Evolutionary conservation across 345 rosid genomes (phyloP), one percentile per base, ranked within the genome.

Genomic region (Arabidopsis suecica): DNA sequence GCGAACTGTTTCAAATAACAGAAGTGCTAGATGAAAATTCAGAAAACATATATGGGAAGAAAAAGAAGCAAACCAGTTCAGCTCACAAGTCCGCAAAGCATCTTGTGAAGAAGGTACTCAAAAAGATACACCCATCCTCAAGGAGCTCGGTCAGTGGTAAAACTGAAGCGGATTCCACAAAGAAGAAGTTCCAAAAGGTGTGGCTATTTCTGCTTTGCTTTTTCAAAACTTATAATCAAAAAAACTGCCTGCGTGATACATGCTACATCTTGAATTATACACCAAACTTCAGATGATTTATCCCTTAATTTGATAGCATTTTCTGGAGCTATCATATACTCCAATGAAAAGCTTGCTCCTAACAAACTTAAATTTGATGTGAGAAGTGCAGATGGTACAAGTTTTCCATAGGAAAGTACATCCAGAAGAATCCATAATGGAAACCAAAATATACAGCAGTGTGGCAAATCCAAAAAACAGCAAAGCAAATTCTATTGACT

Each of bases 161-260:
- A 69, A 56, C 74, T 41, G 81, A 74, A 75, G 68, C 83, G 57
- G 71, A 53, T 76, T 79, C 88, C 63, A 69, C 81, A 56, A 89
- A 83, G 85, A 88, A 87, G 61, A 93, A 77, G 61, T 64, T 87
- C 76, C 83, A 78, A 51, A 89, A 93, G 96, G 97, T 91, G 65
- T 42, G 84, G 7, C 14, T 61, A 66, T 65, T 50, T 66, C 55
- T 67, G 45, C 58, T 73, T 45, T 61, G 34, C 23, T 34, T 51
- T 67, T 61, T 36, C 33, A 23, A 3, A 32, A 42, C 49, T 37
- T 16, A 28, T 8, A 2, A 78, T 49, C 40, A 30, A 28, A 45
- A 48, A 28, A 45, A 48, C 20, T 13, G 14, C 53, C 11, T 49
- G 50, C 16, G 16, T 34, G 13, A 53, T 61, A 65, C 22, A 48